Base-by-base conservation (phyloP, 2,329 filamentous ascomycete genomes). In the Thelonectria rubi region DNA sequence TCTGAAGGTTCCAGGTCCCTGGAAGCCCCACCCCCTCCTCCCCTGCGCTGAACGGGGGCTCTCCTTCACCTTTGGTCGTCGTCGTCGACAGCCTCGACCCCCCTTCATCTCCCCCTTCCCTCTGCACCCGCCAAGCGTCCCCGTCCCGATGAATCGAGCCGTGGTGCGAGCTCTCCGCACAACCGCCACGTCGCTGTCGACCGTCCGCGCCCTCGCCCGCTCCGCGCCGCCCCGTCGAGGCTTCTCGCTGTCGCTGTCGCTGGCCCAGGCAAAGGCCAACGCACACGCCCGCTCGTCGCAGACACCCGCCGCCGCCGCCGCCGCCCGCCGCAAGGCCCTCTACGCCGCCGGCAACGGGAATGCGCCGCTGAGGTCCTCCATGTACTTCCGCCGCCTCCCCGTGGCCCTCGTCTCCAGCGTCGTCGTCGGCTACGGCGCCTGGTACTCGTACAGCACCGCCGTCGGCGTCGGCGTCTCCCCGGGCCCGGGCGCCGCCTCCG, bases 371-470 rank as follows among this genome's bases (percentile, higher is more conserved):
- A 84, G 81, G 67, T 88, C 89, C 68, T 91, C 90, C 69, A 94
- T 94, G 91, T 90, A 91, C 77, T 79, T 90, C 73, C 88, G 91
- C 65, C 85, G 88, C 69, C 82, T 91, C 67, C 86, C 86, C 5
- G 81, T 87, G 69, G 90, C 88, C 62, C 76, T 93, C 61, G 83
- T 90, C 60, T 89, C 91, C 64, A 87, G 87, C 73, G 82, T 92
- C 60, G 72, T 77, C 62, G 89, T 92, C 60, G 91, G 89, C 68
- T 92, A 89, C 78, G 89, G 90, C 65, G 89, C 90, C 67, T 94
- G 89, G 84, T 93, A 93, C 79, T 84, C 85, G 56, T 92, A 91
- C 79, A 86, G 84, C 73, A 70, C 67, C 64, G 71, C 77, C 61
- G 71, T 77, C 64, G 76, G 78, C 60, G 71, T 75, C 59, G 76